These are phyloP conservation scores for Suhomyces emberorum DNA, from an alignment of 805 yeast genomes.

Conservation along the genomic window DNA sequence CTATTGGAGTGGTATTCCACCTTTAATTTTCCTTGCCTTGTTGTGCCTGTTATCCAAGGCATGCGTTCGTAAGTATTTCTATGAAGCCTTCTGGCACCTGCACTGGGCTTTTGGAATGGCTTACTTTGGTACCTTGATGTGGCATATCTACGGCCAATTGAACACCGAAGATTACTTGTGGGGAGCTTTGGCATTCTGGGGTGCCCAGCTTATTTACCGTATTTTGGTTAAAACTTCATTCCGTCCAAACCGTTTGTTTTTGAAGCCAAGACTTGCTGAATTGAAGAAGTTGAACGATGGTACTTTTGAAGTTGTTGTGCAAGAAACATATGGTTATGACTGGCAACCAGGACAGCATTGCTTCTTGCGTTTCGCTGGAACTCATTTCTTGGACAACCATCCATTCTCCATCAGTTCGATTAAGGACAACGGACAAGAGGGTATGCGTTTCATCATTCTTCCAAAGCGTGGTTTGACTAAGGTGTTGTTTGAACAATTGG, in stretches of 20 bases:
- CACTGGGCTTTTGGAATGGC: slow-evolving; percentile 56
- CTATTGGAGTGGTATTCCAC: slow-evolving; percentile 45
- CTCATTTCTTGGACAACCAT: slow-evolving; percentile 48
- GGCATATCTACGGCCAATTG: slow-evolving; percentile 39
- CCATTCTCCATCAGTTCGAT: slow-evolving; percentile 51
- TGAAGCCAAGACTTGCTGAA: slow-evolving; percentile 36
- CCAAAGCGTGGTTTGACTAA: slow-evolving; percentile 48
- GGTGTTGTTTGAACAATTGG: slow-evolving; percentile 26
- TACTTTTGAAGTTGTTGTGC: slow-evolving; percentile 34
- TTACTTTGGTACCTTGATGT: slow-evolving; percentile 43
- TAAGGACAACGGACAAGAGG: slow-evolving; percentile 16
- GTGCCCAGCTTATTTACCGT: slow-evolving; percentile 45
- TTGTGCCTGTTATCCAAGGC: slow-evolving; percentile 44
- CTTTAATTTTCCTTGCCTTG: slow-evolving; percentile 42
- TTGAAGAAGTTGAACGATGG: slow-evolving; percentile 22
- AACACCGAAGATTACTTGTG: slow-evolving; percentile 43
- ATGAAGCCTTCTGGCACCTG: slow-evolving; percentile 48
- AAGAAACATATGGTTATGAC: slow-evolving; percentile 28
- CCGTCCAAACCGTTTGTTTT: slow-evolving; percentile 39
- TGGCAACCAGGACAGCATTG: slow-evolving; percentile 60
- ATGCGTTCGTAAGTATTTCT: slow-evolving; percentile 34
- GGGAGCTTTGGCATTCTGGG: slow-evolving; percentile 53
- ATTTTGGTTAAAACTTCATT: slow-evolving; percentile 43
- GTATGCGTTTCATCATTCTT: slow-evolving; percentile 43
- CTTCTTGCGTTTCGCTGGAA: slow-evolving; percentile 44